Evolutionary conservation across 2,329 filamentous ascomycete species (phyloP), one percentile per base, ranked within the genome.

Genomic region (Diaporthe caulivora): DNA sequence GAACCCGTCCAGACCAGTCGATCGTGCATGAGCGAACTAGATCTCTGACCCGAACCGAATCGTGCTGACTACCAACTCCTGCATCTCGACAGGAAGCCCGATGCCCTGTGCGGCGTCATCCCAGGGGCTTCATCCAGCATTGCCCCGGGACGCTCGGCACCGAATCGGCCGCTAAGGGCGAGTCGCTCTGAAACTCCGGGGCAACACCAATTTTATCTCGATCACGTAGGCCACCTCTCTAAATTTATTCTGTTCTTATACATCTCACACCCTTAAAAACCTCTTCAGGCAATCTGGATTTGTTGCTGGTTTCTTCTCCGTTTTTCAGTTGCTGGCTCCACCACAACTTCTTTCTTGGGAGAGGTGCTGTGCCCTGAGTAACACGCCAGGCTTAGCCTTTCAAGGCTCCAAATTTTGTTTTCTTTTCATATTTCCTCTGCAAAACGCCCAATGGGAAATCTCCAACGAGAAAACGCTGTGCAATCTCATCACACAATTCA

Each of bases 81-180:
- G 10, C 42, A 49, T 29, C 21, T 47, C 42, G 21, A 34, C 37
- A 37, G 29, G 44, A 44, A 49, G 8, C 42, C 18, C 29, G 44
- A 26, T 17, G 26, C 60, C 29, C 29, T 49, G 60, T 65, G 60
- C 44, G 44, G 26, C 60, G 21, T 17, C 42, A 10, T 65, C 44
- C 42, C 42, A 49, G 42, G 34, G 60, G 29, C 42, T 2, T 24
- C 8, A 24, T 26, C 60, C 44, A 65, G 60, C 44, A 65, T 31
- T 65, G 42, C 60, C 60, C 42, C 60, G 60, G 42, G 21, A 65
- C 42, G 9, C 42, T 37, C 42, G 60, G 58, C 42, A 47, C 58
- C 58, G 58, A 47, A 24, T n/a, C 58, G 60, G 60, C 60, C 60
- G 60, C 60, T n/a, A 51, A 65, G 60, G 60, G 24, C 24, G 29